These are phyloP conservation scores for Penicillium sp. DNA, from an alignment of 2,329 filamentous ascomycete species.

Conservation along the genomic window DNA sequence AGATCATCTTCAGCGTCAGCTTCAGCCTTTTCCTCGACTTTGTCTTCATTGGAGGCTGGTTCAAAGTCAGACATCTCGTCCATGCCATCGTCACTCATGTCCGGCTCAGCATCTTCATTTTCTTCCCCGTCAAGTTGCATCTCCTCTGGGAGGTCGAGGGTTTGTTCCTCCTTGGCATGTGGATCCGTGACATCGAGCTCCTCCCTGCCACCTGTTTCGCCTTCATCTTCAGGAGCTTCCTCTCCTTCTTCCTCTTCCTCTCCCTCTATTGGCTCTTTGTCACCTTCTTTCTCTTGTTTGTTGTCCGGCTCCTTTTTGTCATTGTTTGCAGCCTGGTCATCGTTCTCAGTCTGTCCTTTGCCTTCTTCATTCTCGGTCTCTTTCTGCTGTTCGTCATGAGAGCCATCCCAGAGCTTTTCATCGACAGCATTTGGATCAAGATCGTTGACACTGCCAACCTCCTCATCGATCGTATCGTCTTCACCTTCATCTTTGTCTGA, in stretches of 20 bases:
- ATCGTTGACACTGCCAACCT: conserved; percentile 86
- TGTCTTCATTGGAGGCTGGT: conserved; percentile 33
- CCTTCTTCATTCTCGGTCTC: conserved; percentile 73
- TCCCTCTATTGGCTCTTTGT: conserved; percentile 53
- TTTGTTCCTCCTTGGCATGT: conserved; percentile 75
- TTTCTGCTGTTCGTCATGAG: conserved; percentile 60
- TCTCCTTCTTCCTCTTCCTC: conserved; percentile 53
- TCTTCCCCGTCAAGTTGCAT: conserved; percentile 74
- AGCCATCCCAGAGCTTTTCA: conserved; percentile 98
- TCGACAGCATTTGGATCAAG: conserved; percentile 86
- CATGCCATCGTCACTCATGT: conserved; percentile 43
- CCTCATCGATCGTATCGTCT: conserved; percentile 76
- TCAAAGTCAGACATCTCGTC: conserved; percentile 46
- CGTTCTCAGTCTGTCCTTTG: conserved; percentile 47
- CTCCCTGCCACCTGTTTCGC: conserved; percentile 59
- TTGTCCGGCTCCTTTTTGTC: conserved; percentile 52
- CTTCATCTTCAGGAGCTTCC: conserved; percentile 54
- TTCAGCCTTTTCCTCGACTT: conserved; percentile 22
- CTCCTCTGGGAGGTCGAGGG: conserved; percentile 79
- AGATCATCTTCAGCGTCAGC: conserved; percentile 23
- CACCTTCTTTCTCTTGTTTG: conserved; percentile 48
- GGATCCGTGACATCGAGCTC: conserved; percentile 66
- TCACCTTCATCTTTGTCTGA: conserved; percentile 58
- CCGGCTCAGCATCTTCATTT: conserved; percentile 52
- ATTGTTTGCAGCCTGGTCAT: conserved; percentile 61